Evolutionary conservation across 2,329 filamentous ascomycete genomes (phyloP).

Genomic region (Apiospora arundinis): DNA sequence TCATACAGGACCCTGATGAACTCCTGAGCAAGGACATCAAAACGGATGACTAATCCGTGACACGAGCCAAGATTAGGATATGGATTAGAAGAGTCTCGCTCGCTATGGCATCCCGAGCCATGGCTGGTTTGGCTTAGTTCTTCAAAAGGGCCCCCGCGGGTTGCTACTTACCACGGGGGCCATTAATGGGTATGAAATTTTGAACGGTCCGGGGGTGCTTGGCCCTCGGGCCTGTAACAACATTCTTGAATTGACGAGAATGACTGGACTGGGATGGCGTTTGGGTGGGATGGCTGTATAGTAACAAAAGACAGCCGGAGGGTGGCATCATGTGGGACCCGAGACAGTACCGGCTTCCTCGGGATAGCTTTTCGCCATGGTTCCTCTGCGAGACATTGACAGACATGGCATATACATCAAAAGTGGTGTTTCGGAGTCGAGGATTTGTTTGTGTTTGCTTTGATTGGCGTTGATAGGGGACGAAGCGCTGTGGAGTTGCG

Average conservation of each 20-base stretch:
- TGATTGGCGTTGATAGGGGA: slow-evolving; percentile 34
- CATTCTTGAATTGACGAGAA: slow-evolving; percentile 42
- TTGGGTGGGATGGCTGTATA: slow-evolving; percentile 25
- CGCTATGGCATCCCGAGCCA: neutral
- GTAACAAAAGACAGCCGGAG: slow-evolving; percentile 26
- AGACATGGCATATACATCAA: slow-evolving; percentile 53
- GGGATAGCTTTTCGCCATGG: slow-evolving; percentile 8
- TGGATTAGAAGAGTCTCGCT: neutral
- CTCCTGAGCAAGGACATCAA: slow-evolving; percentile 12
- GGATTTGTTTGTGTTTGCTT: slow-evolving; percentile 38
- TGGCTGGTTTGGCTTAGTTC: neutral
- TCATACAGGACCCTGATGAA: slow-evolving; percentile 25
- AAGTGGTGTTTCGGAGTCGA: slow-evolving; percentile 49
- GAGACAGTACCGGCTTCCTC: slow-evolving; percentile 13
- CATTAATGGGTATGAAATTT: slow-evolving; percentile 16
- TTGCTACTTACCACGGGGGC: neutral
- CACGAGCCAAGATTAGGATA: slow-evolving; percentile 9
- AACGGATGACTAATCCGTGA: neutral
- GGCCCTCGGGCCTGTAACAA: slow-evolving; percentile 45
- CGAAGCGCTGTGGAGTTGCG: slow-evolving; percentile 22
- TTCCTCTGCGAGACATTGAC: slow-evolving; percentile 18
- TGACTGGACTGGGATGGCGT: slow-evolving; percentile 29
- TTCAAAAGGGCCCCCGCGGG: neutral
- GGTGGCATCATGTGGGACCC: neutral
- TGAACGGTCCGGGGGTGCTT: slow-evolving; percentile 17